A percentile compares a stretch with the other conserved stretches of the same genome.
Evolutionary conservation across 2,329 filamentous ascomycete species (phyloP).

Genomic region (Colletotrichum scovillei): DNA sequence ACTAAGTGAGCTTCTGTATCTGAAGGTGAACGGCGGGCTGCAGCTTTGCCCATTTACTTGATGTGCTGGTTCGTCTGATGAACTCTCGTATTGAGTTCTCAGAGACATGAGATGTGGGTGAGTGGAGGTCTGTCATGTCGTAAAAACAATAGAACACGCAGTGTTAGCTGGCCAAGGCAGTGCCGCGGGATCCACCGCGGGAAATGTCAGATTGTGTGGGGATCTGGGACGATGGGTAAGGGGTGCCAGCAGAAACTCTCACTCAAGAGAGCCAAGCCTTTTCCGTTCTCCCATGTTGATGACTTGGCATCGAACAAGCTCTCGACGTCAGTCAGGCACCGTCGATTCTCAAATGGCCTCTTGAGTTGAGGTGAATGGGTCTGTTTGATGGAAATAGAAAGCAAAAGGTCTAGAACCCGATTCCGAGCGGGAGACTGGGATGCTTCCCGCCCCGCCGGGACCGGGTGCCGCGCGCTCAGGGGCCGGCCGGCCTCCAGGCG

Average conservation of each 20-base stretch:
- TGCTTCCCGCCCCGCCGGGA: constrained; percentile 5
- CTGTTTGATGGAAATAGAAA: not conserved
- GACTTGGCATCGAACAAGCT: not conserved
- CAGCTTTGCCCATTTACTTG: not conserved
- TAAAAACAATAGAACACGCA: not conserved
- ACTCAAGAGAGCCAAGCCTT: not conserved
- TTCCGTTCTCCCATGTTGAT: not conserved
- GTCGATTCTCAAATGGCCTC: too few relatives aligned
- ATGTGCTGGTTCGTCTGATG: not conserved
- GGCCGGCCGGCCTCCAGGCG: not conserved
- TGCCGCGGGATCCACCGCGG: not conserved
- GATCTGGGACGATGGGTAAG: not conserved
- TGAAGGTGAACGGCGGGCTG: too few relatives aligned
- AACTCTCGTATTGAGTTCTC: not conserved
- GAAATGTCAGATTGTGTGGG: constrained; percentile 9
- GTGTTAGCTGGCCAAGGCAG: not conserved
- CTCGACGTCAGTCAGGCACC: too few relatives aligned
- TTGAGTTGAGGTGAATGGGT: too few relatives aligned
- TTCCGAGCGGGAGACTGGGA: not conserved
- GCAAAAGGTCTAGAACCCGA: constrained; percentile 3
- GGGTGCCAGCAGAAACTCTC: not conserved
- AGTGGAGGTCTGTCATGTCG: not conserved
- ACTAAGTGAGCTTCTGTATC: not conserved
- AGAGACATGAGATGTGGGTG: not conserved
- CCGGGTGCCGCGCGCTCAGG: constrained; percentile 9